These are phyloP conservation scores for Zangia roseola DNA, from an alignment of 768 basidiomycete genomes.

Conservation along the genomic window DNA sequence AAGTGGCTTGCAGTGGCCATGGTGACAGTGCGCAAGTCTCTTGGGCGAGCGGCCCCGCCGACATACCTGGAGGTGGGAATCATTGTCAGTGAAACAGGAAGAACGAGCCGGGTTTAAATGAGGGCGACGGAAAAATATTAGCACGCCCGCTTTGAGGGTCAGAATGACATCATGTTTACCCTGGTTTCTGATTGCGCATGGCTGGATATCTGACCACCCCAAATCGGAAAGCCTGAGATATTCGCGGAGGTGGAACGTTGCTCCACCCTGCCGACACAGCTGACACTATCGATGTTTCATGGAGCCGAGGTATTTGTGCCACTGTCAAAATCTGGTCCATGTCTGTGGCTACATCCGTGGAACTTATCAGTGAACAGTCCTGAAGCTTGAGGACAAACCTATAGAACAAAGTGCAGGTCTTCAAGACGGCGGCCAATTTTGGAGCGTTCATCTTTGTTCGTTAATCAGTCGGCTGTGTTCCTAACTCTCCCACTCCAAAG, in stretches of 20 bases:
- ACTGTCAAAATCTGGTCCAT: background rate
- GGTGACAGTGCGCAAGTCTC: conserved; percentile 34
- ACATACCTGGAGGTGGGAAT: conserved; percentile 31
- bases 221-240: background rate
- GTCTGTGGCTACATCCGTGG: too few relatives aligned
- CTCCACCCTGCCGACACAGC: background rate
- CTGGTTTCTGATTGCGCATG: background rate
- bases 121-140: background rate
- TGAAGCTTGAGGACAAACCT: too few relatives aligned
- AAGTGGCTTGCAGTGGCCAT: conserved; percentile 38
- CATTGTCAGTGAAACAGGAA: conserved; percentile 13
- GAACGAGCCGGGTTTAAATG: conserved; percentile 5
- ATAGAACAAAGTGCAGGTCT: too few relatives aligned
- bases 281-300: background rate
- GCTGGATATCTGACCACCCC: background rate
- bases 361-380: too few relatives aligned
- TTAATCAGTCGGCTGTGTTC: background rate
- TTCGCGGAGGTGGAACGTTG: background rate
- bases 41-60: conserved; percentile 40
- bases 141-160: background rate
- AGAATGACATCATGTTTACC: conserved; percentile 23
- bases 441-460: too few relatives aligned
- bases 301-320: background rate
- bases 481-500: conserved; percentile 3
- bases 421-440: too few relatives aligned